Evolutionary conservation across 129 eudicot genomes (phyloP).

Genomic region (Arctium lappa): DNA sequence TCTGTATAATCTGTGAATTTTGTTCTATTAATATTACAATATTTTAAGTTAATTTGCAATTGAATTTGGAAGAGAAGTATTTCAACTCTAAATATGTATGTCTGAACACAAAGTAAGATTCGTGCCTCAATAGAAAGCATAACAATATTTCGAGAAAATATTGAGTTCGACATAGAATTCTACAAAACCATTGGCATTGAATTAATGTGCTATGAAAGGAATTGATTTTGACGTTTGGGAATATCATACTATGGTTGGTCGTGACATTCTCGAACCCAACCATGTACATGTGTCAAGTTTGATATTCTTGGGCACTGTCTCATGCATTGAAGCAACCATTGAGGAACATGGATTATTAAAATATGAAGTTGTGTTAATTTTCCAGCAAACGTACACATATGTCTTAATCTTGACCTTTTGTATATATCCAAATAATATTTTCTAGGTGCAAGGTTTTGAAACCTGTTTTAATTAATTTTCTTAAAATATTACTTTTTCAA

Average conservation of each 20-base stretch:
- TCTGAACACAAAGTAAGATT: neutral
- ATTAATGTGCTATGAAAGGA: neutral
- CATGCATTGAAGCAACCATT: neutral
- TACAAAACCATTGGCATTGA: neutral
- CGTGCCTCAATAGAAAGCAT: neutral
- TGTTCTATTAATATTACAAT: neutral
- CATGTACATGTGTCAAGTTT: too few relatives aligned
- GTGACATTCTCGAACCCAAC: neutral
- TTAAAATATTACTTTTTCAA: neutral
- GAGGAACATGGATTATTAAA: neutral
- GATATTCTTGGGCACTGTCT: neutral
- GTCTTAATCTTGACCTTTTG: neutral
- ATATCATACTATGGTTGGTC: neutral
- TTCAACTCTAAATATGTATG: neutral
- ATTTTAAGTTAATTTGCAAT: slow-evolving; percentile 2
- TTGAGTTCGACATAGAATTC: neutral
- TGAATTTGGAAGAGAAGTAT: neutral
- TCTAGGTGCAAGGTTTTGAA: neutral
- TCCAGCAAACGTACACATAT: neutral
- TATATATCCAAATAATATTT: neutral
- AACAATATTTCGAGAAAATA: neutral
- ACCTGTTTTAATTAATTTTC: neutral
- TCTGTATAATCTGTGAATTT: neutral
- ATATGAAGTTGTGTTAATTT: neutral
- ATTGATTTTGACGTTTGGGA: neutral